A percentile compares a stretch with the other conserved stretches of the same genome.
phyloP scores from a whole-genome alignment of 257 asterid genomes.

The Nicotiana tomentosiformis region DNA sequence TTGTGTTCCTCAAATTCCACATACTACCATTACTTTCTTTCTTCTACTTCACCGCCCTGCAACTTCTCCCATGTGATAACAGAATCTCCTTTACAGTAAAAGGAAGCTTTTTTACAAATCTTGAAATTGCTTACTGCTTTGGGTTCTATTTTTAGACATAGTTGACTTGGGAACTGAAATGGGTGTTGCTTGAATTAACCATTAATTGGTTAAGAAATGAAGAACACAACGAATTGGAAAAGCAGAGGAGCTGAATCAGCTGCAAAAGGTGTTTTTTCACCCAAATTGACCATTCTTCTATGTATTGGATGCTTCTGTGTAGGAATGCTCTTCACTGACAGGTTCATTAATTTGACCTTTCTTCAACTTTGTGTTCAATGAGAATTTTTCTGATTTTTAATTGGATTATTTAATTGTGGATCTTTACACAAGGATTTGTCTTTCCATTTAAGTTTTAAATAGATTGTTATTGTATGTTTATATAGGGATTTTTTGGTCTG shows the following conservation, averaged over 20 bases:
- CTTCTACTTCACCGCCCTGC: slow-evolving; percentile 2
- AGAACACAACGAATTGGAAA: slow-evolving; percentile 68
- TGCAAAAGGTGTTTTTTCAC: slow-evolving; percentile 42
- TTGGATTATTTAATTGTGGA: not conserved
- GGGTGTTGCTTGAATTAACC: slow-evolving; percentile 26
- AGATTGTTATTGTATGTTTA: not conserved
- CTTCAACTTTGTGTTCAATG: not conserved
- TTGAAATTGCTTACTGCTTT: not conserved
- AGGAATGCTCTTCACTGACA: slow-evolving; percentile 97
- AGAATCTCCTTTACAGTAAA: not conserved
- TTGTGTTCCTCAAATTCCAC: slow-evolving; percentile 38
- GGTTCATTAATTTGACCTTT: slow-evolving; percentile 36
- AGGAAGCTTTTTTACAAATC: not conserved
- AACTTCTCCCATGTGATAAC: slow-evolving; percentile 8
- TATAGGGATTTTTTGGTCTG: not conserved
- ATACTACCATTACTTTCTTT: slow-evolving; percentile 30
- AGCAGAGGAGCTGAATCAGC: slow-evolving; percentile 66
- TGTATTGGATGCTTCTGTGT: slow-evolving; percentile 82
- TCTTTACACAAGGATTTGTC: not conserved
- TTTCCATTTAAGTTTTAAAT: not conserved
- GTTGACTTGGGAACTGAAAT: slow-evolving; percentile 23
- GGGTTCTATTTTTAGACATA: slow-evolving; percentile 1
- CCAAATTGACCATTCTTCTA: slow-evolving; percentile 56
- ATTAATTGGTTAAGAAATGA: slow-evolving; percentile 21
- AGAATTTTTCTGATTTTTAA: not conserved